These are phyloP conservation scores for Moelleriella libera DNA, from an alignment of 2,329 filamentous ascomycete genomes.

Conservation along the genomic window DNA sequence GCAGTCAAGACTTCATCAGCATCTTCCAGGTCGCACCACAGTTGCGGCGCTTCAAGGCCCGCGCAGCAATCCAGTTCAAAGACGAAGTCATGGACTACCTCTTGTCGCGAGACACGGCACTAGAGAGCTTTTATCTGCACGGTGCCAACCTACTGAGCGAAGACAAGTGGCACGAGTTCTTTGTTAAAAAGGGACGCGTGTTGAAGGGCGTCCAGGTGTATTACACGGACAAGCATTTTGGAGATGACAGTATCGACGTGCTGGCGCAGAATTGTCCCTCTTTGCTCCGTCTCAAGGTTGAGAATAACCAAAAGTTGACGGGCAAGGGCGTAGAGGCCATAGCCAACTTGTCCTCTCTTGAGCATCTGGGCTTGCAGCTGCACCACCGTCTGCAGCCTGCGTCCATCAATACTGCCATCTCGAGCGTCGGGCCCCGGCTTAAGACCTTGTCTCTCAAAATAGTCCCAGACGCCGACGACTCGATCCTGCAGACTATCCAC, in stretches of 20 bases:
- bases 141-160: constrained; percentile 75
- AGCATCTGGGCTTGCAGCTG: constrained; percentile 64
- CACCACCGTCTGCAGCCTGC: constrained; percentile 40
- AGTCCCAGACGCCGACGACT: constrained; percentile 53
- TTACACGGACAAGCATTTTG: constrained; percentile 71
- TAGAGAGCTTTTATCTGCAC: constrained; percentile 67
- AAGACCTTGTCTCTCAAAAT: constrained; percentile 64
- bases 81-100: constrained; percentile 73
- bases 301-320: constrained; percentile 63
- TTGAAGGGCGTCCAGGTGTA: constrained; percentile 64
- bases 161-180: constrained; percentile 56
- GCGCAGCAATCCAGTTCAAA: constrained; percentile 86
- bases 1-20: constrained; percentile 60
- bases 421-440: constrained; percentile 49
- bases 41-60: constrained; percentile 58
- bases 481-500: constrained; percentile 57
- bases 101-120: constrained; percentile 50
- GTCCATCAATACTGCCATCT: constrained; percentile 46
- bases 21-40: constrained; percentile 65
- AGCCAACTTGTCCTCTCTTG: constrained; percentile 44
- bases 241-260: constrained; percentile 51
- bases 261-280: constrained; percentile 52
- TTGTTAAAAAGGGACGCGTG: constrained; percentile 48
- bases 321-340: constrained; percentile 52
- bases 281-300: constrained; percentile 64